A percentile compares a stretch with the other conserved stretches of the same genome.
These are phyloP conservation scores for Trypanosoma grayi DNA, from an alignment of 208 protist genomes.

Conservation along the genomic window DNA sequence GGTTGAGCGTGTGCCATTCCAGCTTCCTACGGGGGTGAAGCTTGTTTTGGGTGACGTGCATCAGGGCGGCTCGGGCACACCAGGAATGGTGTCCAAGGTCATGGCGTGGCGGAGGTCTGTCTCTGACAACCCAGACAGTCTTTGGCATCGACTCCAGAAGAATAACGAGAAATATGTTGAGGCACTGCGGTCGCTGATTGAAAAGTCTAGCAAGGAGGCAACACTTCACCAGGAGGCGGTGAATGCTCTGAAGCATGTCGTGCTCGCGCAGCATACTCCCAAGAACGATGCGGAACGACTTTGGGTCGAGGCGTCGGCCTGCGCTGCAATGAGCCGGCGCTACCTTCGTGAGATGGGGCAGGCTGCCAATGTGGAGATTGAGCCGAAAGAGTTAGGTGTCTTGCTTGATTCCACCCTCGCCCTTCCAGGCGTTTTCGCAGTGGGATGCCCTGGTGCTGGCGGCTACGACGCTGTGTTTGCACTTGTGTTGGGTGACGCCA, in stretches of 20 bases:
- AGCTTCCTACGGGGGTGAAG: conserved; percentile 75
- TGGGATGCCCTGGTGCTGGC: conserved; percentile 92
- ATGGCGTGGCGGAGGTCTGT: conserved; percentile 85
- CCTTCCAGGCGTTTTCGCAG: conserved; percentile 89
- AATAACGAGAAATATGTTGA: conserved; percentile 75
- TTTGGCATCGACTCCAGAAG: conserved; percentile 67
- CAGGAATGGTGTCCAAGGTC: conserved; percentile 93
- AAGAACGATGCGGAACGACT: conserved; percentile 25
- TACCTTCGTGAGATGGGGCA: conserved; percentile 81
- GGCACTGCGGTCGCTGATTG: conserved; percentile 42
- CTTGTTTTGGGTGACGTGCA: conserved; percentile 90
- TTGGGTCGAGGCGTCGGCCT: conserved; percentile 44
- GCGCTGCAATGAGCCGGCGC: conserved; percentile 40
- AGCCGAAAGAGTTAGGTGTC: conserved; percentile 79
- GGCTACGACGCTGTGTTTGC: conserved; percentile 94
- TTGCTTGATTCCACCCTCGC: conserved; percentile 82
- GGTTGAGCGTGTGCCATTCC: conserved; percentile 68
- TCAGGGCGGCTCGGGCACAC: conserved; percentile 90
- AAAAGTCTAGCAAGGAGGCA: conserved; percentile 20
- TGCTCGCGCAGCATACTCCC: conserved; percentile 22
- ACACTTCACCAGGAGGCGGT: conserved; percentile 8
- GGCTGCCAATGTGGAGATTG: conserved; percentile 75
- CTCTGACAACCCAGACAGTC: conserved; percentile 30
- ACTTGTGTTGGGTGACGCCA: conserved; percentile 68
- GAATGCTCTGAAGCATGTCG: conserved; percentile 14